Base-by-base conservation (phyloP, 371 early-diverging fungal genomes). In the Rhizomucor miehei region DNA sequence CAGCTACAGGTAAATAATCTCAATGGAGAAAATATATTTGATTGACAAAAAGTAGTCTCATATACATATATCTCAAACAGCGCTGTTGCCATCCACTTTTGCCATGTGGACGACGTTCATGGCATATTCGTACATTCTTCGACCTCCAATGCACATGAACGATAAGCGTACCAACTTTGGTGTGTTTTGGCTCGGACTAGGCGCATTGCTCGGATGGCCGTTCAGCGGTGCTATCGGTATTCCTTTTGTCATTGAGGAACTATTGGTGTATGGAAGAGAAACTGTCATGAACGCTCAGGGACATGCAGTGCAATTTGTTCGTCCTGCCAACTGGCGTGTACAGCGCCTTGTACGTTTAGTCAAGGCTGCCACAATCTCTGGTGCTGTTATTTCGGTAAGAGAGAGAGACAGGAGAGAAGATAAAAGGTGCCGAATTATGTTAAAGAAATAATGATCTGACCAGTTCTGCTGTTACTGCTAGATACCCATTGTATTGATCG, bases 81-180 rank as follows among this genome's bases (percentile, higher is more conserved):
- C 97, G 9, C 86, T 83, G 59, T 74, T 98, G 13, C 98, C 98
- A 0, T 92, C 95, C 3, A 83, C 92, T 9, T 94, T 96, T 73
- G 87, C 94, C 53, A 98, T 97, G 98, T 87, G 84, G 57, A 71
- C 82, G 40, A 81, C 85, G 6, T 88, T 88, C 59, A 62, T 94
- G 48, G 94, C 92, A 3, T 85, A 82, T 49, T 83, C 91, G 1
- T 72, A 79, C 24, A 81, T 80, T 53, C 69, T 87, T 1, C 75
- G 74, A 9, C 75, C 79, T 3, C 81, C 81, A 0, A 65, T 66
- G n/a, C 69, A 75, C 41, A 59, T 70, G 25, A 76, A 69, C 43
- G 63, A 65, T 54, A 75, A 51, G 34, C 79, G 76, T 44, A 81
- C 75, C 9, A 80, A 76, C 46, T 56, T 67, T 39, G 71, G 80